Evolutionary conservation across 345 rosid species (phyloP).

Genomic region (Eucalyptus tenuipes): DNA sequence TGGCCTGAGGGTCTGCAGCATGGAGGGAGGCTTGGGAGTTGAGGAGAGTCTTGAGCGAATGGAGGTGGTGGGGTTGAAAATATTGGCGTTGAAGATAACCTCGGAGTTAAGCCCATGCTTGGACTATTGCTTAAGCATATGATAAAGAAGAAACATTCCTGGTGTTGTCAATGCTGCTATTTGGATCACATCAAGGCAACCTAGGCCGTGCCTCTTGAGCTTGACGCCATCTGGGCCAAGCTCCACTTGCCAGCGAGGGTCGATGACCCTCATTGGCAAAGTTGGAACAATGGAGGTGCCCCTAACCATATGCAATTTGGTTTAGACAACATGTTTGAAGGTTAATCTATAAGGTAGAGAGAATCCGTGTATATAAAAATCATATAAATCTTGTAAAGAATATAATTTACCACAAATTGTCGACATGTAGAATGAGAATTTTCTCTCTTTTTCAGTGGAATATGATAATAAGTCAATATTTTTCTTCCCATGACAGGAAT

Average conservation of each 20-base stretch:
- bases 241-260: background rate
- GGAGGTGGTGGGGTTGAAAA: constrained; percentile 41
- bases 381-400: background rate
- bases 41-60: constrained; percentile 48
- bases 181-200: background rate
- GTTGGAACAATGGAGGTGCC: background rate
- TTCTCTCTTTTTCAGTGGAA: background rate
- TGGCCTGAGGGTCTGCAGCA: constrained; percentile 70
- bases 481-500: background rate
- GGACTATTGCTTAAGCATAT: constrained; percentile 59
- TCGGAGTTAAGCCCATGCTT: constrained; percentile 80
- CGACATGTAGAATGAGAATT: fast-evolving
- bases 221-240: background rate
- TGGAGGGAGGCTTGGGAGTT: constrained; percentile 61
- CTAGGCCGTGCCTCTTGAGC: background rate
- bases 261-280: background rate
- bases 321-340: background rate
- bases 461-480: background rate
- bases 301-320: background rate
- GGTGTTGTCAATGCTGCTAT: background rate
- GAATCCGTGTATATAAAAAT: fast-evolving
- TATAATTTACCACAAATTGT: background rate
- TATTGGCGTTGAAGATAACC: constrained; percentile 40
- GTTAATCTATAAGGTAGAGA: background rate
- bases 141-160: constrained; percentile 12